Evolutionary conservation across 1,284 basidiomycete species (phyloP), one percentile per base, ranked within the genome.

Genomic region (Phylloporus gajari): DNA sequence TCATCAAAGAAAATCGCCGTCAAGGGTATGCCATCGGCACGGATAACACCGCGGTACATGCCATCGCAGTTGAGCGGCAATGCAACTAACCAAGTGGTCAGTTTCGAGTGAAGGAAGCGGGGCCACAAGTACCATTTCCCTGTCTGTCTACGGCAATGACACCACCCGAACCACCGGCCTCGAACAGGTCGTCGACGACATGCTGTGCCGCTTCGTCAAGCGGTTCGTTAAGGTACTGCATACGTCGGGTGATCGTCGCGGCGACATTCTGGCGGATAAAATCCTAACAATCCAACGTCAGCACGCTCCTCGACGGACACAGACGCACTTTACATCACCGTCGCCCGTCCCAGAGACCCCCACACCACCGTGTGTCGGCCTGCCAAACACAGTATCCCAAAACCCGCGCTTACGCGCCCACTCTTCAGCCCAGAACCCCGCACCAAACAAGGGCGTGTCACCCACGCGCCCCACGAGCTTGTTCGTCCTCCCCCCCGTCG

Each of bases 261-360:
- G 91, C 93, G 2, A 92, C 90, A 38, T 89, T 88, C 69, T 87
- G 88, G 61, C 94, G 87, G 70, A 95, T 94, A 80, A 93, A 96
- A 79, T 93, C 94, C 93, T 95, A 74, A 64, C 8, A 11, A 44
- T 44, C 58, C 6, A 7, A 30, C 40, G 68, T 69, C 69, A 69
- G 73, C 32, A 64, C 40, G 60, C 67, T 38, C 59, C 70, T 60
- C 46, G 25, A 46, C 48, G 73, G 74, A 63, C 21, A 61, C 53
- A 13, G 70, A 44, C 27, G 40, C 27, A 71, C 51, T 74, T 78
- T 75, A 94, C 93, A 83, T 96, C 94, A 70, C 94, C 95, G 76
- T 95, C 91, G 5, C 94, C 94, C 21, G 95, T 96, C 0, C 94
- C 93, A 53, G 93, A 94, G 35, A 95, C 84, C 1, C 93, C 94